These are phyloP conservation scores for Aspergillus sparsus DNA, from an alignment of 495 filamentous ascomycete genomes.

Conservation along the genomic window DNA sequence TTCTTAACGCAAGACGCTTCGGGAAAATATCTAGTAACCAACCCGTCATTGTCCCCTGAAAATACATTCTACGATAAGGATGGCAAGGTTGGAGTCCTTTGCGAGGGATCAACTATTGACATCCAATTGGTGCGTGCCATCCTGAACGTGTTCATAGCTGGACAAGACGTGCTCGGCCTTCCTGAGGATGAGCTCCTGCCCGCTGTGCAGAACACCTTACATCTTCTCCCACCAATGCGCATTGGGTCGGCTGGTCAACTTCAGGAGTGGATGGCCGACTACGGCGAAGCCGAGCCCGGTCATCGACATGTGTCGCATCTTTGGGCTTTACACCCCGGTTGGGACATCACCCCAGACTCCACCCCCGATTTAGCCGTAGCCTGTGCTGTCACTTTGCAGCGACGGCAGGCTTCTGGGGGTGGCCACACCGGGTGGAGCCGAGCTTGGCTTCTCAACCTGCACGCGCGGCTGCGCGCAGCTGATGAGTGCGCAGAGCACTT, in stretches of 20 bases:
- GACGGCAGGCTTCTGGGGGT: conserved; percentile 43
- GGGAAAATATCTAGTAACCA: conserved; percentile 40
- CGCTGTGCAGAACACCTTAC: conserved; percentile 15
- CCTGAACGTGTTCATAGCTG: conserved; percentile 33
- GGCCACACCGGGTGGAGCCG: conserved; percentile 53
- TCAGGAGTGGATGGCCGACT: conserved; percentile 52
- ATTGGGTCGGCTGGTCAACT: conserved; percentile 46
- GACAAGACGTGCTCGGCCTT: conserved; percentile 5
- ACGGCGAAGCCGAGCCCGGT: conserved; percentile 46
- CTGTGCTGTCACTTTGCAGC: conserved; percentile 38
- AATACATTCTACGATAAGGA: conserved; percentile 43
- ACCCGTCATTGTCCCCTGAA: conserved; percentile 53
- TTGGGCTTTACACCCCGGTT: conserved; percentile 43
- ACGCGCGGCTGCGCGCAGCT: conserved; percentile 31
- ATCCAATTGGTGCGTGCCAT: conserved; percentile 47
- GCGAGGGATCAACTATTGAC: conserved; percentile 50
- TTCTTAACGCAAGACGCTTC: conserved; percentile 45
- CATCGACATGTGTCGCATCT: conserved; percentile 54
- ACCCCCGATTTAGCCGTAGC: conserved; percentile 35
- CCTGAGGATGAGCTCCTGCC: conserved; percentile 24
- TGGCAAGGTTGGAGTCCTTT: conserved; percentile 35
- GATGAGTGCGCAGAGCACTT: conserved; percentile 40
- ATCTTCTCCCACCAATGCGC: conserved; percentile 34
- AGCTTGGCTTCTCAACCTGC: conserved; percentile 49
- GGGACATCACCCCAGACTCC: conserved; percentile 26